Evolutionary conservation across 176 grass and related monocot species (phyloP).

Genomic region (Tuctoria greenei): DNA sequence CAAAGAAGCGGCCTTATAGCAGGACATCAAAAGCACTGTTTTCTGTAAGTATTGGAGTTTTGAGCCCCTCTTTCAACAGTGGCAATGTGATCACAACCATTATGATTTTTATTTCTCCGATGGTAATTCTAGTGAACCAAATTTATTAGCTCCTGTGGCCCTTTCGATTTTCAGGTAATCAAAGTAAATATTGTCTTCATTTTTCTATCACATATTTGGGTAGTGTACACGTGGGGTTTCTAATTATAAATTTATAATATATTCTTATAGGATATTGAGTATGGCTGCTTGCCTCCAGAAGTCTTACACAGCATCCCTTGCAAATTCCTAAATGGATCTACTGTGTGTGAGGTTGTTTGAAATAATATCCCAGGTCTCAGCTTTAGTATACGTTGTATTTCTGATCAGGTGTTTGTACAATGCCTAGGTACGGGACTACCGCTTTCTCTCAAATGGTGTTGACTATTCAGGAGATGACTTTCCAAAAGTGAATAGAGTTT

Average conservation of each 20-base stretch:
- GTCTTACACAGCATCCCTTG: constrained; percentile 45
- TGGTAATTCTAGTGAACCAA: not conserved
- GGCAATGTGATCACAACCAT: not conserved
- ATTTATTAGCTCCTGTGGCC: not conserved
- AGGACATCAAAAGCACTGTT: constrained; percentile 39
- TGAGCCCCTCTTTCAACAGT: not conserved
- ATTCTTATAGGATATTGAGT: constrained; percentile 55
- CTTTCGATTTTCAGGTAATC: not conserved
- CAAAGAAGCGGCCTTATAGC: constrained; percentile 46
- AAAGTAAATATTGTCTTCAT: not conserved
- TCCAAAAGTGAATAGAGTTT: constrained; percentile 50
- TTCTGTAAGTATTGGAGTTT: constrained; percentile 38
- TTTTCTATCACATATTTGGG: not conserved
- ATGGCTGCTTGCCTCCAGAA: constrained; percentile 49
- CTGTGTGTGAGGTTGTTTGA: constrained; percentile 56
- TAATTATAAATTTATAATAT: not conserved
- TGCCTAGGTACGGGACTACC: constrained; percentile 55
- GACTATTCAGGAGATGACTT: constrained; percentile 43
- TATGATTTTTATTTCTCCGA: constrained; percentile 9
- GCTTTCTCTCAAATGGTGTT: constrained; percentile 38
- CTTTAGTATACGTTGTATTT: constrained; percentile 12
- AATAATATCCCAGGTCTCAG: not conserved
- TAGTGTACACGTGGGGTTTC: not conserved
- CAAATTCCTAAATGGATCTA: constrained; percentile 53
- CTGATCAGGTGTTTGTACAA: constrained; percentile 33